phyloP scores from a whole-genome alignment of 352 stramenopile species.

The Phytophthora vignae region DNA sequence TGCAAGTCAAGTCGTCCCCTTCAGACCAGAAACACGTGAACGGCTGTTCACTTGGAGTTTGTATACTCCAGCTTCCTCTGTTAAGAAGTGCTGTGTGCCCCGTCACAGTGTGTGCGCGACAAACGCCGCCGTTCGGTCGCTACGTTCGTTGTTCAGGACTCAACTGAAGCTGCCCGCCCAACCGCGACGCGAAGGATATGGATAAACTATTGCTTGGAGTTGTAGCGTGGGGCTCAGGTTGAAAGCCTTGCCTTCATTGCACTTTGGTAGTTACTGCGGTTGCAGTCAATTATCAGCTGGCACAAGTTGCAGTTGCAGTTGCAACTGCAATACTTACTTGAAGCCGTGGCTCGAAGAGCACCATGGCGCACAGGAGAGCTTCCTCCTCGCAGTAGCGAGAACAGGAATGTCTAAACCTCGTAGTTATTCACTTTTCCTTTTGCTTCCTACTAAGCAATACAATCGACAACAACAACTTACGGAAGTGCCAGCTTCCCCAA shows the following conservation, averaged over 20 bases:
- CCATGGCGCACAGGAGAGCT: neutral
- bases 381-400: neutral
- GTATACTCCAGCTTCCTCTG: too few relatives aligned
- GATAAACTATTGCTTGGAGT: too few relatives aligned
- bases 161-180: too few relatives aligned
- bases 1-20: too few relatives aligned
- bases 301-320: slow-evolving; percentile 1
- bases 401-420: neutral
- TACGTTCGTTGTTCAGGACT: too few relatives aligned
- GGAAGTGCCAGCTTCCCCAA: slow-evolving; percentile 29
- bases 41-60: too few relatives aligned
- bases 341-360: neutral
- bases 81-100: too few relatives aligned
- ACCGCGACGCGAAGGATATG: too few relatives aligned
- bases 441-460: slow-evolving; percentile 11
- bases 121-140: too few relatives aligned
- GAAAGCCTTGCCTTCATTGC: slow-evolving; percentile 3
- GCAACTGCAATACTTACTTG: neutral
- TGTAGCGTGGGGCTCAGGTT: slow-evolving; percentile 4
- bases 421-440: slow-evolving; percentile 3
- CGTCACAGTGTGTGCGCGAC: too few relatives aligned
- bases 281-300: slow-evolving; percentile 3
- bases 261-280: slow-evolving; percentile 1
- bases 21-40: too few relatives aligned
- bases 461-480: slow-evolving; percentile 12